phyloP scores from a whole-genome alignment of 306 rosid genomes.

The Prunus mume region DNA sequence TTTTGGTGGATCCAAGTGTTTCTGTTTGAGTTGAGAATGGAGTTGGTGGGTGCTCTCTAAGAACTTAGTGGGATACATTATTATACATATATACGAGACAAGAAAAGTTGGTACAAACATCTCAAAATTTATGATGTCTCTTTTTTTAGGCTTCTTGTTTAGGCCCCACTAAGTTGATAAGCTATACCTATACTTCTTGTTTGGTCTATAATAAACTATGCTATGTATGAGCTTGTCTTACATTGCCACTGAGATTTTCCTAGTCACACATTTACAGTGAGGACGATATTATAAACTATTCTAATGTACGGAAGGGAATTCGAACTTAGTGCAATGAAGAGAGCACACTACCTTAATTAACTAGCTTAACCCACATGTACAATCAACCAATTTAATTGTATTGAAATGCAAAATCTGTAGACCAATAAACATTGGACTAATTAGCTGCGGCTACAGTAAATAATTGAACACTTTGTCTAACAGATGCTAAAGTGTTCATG shows the following conservation, averaged over 20 bases:
- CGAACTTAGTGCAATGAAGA: rapidly evolving
- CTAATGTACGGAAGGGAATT: too few species aligned
- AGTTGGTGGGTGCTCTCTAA: background rate
- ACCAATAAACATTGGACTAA: too few species aligned
- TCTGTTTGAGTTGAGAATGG: background rate
- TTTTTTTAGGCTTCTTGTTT: background rate
- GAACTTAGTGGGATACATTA: background rate
- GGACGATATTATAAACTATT: too few species aligned
- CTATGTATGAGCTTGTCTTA: background rate
- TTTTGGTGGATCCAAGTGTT: background rate
- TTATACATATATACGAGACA: background rate
- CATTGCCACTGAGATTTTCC: background rate
- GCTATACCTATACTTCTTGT: background rate
- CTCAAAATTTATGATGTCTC: background rate
- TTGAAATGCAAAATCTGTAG: too few species aligned
- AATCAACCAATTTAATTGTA: too few species aligned
- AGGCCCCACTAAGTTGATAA: background rate
- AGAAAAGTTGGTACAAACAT: background rate
- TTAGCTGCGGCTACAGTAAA: too few species aligned
- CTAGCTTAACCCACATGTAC: rapidly evolving
- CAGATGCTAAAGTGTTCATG: too few species aligned
- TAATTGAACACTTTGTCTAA: too few species aligned
- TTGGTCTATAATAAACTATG: too few species aligned
- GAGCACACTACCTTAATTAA: rapidly evolving
- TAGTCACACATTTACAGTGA: too few species aligned